Evolutionary conservation across 2,329 filamentous ascomycete species (phyloP).

Genomic region (Alternaria conjuncta): DNA sequence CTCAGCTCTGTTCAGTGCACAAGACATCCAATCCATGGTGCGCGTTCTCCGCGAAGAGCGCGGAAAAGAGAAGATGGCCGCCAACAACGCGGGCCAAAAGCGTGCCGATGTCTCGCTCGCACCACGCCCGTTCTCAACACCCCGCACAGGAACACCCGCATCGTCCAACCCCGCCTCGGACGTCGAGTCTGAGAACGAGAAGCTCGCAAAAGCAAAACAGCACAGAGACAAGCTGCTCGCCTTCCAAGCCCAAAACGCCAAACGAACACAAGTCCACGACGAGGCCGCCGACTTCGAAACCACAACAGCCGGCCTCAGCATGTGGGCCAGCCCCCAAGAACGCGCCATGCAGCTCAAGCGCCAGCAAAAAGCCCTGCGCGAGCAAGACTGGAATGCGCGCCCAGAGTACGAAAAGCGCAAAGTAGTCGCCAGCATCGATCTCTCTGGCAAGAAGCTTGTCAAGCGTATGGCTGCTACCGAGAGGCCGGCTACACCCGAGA

Average conservation of each 20-base stretch:
- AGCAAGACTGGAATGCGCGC: slow-evolving; percentile 83
- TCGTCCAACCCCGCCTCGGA: slow-evolving; percentile 47
- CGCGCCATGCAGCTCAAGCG: slow-evolving; percentile 81
- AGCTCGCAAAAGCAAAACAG: slow-evolving; percentile 72
- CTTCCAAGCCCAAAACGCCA: slow-evolving; percentile 86
- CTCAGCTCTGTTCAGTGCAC: slow-evolving; percentile 70
- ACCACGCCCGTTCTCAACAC: slow-evolving; percentile 64
- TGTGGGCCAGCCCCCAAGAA: slow-evolving; percentile 86
- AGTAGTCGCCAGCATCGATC: slow-evolving; percentile 83
- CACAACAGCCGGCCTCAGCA: slow-evolving; percentile 65
- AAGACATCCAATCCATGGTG: slow-evolving; percentile 86
- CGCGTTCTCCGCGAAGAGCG: slow-evolving; percentile 82
- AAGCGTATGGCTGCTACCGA: slow-evolving; percentile 69
- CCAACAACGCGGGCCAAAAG: slow-evolving; percentile 74
- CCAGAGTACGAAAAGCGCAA: slow-evolving; percentile 89
- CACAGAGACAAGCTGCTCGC: slow-evolving; percentile 81
- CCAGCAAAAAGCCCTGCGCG: slow-evolving; percentile 81
- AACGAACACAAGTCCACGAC: slow-evolving; percentile 82
- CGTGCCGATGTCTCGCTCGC: slow-evolving; percentile 69
- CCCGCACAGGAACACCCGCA: slow-evolving; percentile 43
- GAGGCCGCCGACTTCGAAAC: slow-evolving; percentile 80
- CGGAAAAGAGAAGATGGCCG: slow-evolving; percentile 83
- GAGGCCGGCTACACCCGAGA: slow-evolving; percentile 59
- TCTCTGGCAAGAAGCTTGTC: slow-evolving; percentile 78
- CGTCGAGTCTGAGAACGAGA: slow-evolving; percentile 60